A percentile compares a stretch with the other conserved stretches of the same genome.
These are phyloP conservation scores for Eucalyptus curtisii DNA, from an alignment of 345 rosid species.

Conservation along the genomic window DNA sequence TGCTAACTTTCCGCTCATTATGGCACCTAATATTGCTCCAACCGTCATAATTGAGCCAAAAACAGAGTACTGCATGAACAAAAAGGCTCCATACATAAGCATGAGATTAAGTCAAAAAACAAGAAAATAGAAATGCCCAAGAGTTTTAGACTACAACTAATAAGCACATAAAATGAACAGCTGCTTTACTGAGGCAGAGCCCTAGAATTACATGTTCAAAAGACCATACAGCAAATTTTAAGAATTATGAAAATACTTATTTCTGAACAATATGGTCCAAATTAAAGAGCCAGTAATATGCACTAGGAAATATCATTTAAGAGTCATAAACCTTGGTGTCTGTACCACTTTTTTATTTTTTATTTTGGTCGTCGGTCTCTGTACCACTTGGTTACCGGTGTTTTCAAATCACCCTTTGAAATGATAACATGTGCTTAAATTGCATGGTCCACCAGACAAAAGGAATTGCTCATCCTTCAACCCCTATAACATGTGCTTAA, in stretches of 20 bases:
- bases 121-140: neutral
- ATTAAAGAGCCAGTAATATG: neutral
- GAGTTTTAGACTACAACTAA: neutral
- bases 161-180: neutral
- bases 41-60: slow-evolving; percentile 69
- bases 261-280: neutral
- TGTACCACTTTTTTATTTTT: neutral
- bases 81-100: neutral
- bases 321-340: neutral
- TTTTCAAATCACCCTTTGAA: neutral
- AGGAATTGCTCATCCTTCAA: neutral
- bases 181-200: neutral
- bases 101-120: neutral
- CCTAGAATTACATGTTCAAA: neutral
- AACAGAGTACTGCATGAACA: slow-evolving; percentile 45
- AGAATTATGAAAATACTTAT: neutral
- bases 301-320: neutral
- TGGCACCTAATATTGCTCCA: slow-evolving; percentile 87
- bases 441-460: neutral
- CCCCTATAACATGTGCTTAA: neutral
- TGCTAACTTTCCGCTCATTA: slow-evolving; percentile 55
- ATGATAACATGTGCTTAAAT: neutral
- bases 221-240: neutral
- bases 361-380: neutral
- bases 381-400: neutral